phyloP scores from a whole-genome alignment of 768 basidiomycete species.

The Termitomyces bulborhizus region DNA sequence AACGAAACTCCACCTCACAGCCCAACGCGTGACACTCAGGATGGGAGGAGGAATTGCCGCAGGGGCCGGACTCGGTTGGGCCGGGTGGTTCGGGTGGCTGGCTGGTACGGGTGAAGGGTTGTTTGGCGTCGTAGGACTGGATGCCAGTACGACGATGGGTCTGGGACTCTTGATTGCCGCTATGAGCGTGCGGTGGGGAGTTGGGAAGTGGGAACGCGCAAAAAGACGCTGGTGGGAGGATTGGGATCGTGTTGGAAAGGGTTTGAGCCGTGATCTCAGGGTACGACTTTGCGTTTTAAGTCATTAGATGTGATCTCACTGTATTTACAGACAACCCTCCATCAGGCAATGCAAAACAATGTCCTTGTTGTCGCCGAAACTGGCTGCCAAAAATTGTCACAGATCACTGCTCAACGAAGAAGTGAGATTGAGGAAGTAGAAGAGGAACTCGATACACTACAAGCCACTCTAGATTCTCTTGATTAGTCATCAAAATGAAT shows the following conservation, averaged over 20 bases:
- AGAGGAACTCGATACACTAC: constrained; percentile 36
- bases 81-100: constrained; percentile 50
- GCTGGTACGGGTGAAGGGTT: constrained; percentile 33
- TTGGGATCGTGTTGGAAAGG: constrained; percentile 54
- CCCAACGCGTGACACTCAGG: constrained; percentile 49
- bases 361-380: constrained; percentile 46
- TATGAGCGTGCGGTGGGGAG: constrained; percentile 52
- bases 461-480: constrained; percentile 24
- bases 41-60: constrained; percentile 41
- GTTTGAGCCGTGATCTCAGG: constrained; percentile 59
- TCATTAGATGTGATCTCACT: background rate
- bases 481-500: constrained; percentile 8
- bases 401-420: constrained; percentile 33
- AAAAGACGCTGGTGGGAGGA: constrained; percentile 66
- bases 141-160: constrained; percentile 54
- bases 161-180: constrained; percentile 47
- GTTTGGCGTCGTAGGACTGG: constrained; percentile 33
- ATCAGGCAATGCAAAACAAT: constrained; percentile 41
- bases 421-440: constrained; percentile 38
- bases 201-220: constrained; percentile 63
- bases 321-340: constrained; percentile 35
- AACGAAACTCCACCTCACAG: constrained; percentile 54
- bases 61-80: constrained; percentile 53
- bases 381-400: constrained; percentile 40
- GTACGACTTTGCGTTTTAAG: constrained; percentile 25